These are phyloP conservation scores for Diutina catenulata DNA, from an alignment of 1,139 yeast genomes.

Conservation along the genomic window DNA sequence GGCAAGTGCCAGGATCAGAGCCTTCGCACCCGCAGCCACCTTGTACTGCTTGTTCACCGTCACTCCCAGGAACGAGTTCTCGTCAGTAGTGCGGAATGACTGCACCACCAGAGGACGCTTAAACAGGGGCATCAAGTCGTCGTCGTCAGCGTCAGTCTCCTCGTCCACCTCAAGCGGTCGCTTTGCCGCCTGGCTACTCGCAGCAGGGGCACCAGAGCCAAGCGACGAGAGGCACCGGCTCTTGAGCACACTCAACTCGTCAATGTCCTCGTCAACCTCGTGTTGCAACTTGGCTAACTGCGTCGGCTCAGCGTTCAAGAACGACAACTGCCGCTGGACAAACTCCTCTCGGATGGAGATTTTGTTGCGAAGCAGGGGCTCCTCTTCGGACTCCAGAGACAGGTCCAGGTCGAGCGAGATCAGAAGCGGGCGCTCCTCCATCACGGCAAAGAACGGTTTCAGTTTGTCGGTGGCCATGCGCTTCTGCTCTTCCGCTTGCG, in stretches of 20 bases:
- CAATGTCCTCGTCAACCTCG: slow-evolving; percentile 26
- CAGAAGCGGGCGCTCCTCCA: slow-evolving; percentile 33
- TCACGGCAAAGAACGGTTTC: slow-evolving; percentile 63
- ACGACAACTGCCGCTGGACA: slow-evolving; percentile 55
- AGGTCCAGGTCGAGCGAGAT: slow-evolving; percentile 9
- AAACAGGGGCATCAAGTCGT: slow-evolving; percentile 26
- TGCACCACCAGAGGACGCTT: slow-evolving; percentile 37
- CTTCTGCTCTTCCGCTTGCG: slow-evolving; percentile 38
- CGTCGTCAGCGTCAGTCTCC: slow-evolving; percentile 15
- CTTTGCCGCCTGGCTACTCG: too few species aligned
- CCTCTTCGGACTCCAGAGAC: slow-evolving; percentile 18
- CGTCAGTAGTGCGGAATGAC: slow-evolving; percentile 31
- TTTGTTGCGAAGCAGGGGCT: slow-evolving; percentile 7
- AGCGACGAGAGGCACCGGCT: slow-evolving; percentile 33
- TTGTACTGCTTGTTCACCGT: slow-evolving; percentile 44
- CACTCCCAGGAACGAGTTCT: slow-evolving; percentile 38
- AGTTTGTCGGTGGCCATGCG: slow-evolving; percentile 43
- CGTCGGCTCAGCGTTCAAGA: slow-evolving; percentile 26
- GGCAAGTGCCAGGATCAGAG: slow-evolving; percentile 46
- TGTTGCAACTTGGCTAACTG: slow-evolving; percentile 25
- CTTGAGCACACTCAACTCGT: slow-evolving; percentile 37
- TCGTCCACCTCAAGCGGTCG: slow-evolving; percentile 9
- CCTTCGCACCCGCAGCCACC: slow-evolving; percentile 44
- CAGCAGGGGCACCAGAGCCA: too few species aligned
- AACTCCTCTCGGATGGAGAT: slow-evolving; percentile 38